A percentile compares a stretch with the other conserved stretches of the same genome.
Conservation (phyloP, 371 early-diverging fungal genomes). For the Rhizopus stolonifer region DNA sequence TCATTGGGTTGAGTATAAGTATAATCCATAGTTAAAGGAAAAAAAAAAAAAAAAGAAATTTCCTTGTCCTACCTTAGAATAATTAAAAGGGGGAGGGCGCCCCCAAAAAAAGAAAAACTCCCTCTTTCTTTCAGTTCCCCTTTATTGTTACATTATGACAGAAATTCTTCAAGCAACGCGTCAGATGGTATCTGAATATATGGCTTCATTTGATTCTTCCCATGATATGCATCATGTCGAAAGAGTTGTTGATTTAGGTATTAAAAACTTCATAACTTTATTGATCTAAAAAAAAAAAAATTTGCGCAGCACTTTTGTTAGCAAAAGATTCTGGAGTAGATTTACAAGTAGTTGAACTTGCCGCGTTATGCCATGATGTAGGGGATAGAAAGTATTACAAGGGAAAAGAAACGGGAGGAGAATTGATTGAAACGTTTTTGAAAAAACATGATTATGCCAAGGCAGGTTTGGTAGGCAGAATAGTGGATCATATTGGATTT, state of each 20-base stretch:
- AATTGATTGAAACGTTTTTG: slow-evolving; percentile 50
- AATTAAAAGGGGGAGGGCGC: too few relatives aligned
- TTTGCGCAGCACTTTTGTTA: slow-evolving; percentile 36
- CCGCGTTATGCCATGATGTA: slow-evolving; percentile 78
- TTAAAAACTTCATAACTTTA: background rate
- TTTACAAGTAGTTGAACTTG: slow-evolving; percentile 62
- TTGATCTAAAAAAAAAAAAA: background rate
- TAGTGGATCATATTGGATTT: slow-evolving; percentile 70
- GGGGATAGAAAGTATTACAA: slow-evolving; percentile 71
- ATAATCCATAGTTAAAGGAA: slow-evolving; percentile 9
- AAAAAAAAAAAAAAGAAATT: background rate
- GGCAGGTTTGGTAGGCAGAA: slow-evolving; percentile 53
- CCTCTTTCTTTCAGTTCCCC: background rate
- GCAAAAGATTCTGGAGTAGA: slow-evolving; percentile 49
- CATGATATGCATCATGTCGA: slow-evolving; percentile 81
- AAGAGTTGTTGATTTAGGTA: slow-evolving; percentile 68
- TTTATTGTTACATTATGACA: slow-evolving; percentile 1
- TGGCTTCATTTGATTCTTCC: slow-evolving; percentile 69
- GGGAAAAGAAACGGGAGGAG: slow-evolving; percentile 41
- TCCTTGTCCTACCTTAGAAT: background rate
- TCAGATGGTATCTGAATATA: slow-evolving; percentile 62
- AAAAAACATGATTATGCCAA: slow-evolving; percentile 26
- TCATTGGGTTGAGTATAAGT: slow-evolving; percentile 11
- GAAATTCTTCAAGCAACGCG: slow-evolving; percentile 39
- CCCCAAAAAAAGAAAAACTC: too few relatives aligned